Conservation (phyloP, 805 yeast species). For the Ogataea corticis region DNA sequence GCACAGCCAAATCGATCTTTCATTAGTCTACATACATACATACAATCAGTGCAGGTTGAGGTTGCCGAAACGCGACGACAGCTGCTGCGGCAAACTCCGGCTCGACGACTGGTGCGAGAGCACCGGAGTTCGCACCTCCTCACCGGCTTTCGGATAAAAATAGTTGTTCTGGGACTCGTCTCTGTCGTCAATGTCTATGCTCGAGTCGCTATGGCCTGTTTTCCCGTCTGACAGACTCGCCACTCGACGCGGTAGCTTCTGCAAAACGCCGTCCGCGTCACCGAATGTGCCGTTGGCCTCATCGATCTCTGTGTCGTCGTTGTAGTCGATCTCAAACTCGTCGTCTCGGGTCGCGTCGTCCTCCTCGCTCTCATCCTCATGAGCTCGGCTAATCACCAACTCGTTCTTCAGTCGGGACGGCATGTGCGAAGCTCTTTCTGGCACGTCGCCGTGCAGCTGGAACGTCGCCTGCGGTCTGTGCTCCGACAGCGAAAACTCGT, state of each 20-base stretch:
- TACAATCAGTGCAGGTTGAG: neutral
- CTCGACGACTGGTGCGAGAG: neutral
- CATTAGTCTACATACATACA: neutral
- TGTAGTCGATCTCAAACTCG: constrained; percentile 36
- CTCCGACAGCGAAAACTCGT: neutral
- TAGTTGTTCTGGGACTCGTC: constrained; percentile 52
- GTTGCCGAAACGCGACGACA: neutral
- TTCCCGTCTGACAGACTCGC: neutral
- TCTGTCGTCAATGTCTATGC: constrained; percentile 48
- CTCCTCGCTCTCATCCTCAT: constrained; percentile 11
- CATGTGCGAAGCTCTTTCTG: constrained; percentile 2
- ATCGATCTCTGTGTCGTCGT: constrained; percentile 22
- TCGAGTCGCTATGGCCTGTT: constrained; percentile 35
- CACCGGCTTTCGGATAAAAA: constrained; percentile 49
- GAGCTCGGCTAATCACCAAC: constrained; percentile 9
- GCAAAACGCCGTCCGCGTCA: too few species aligned
- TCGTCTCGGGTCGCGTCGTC: constrained; percentile 11
- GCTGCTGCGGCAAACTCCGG: neutral
- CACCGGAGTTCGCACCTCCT: constrained; percentile 32
- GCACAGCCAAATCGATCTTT: neutral
- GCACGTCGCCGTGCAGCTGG: constrained; percentile 6
- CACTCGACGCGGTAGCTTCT: neutral
- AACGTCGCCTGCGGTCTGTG: constrained; percentile 2
- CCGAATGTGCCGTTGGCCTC: neutral
- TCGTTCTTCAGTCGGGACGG: constrained; percentile 21